Evolutionary conservation across 345 rosid species (phyloP).

Genomic region (Linum usitatissimum): DNA sequence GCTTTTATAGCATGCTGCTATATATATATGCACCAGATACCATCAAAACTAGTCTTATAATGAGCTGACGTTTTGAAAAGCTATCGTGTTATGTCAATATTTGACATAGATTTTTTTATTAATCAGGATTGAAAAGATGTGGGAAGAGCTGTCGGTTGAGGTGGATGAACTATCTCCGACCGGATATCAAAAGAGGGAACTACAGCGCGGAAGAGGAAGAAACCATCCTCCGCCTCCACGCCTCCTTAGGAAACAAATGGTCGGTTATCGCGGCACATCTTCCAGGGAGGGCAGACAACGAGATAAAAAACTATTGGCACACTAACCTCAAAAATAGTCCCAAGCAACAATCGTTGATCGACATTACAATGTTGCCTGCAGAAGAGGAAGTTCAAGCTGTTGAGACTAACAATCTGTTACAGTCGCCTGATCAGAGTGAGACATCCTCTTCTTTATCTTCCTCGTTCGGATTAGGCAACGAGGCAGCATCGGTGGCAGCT

Average conservation of each 20-base stretch:
- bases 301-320: slow-evolving; percentile 60
- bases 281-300: slow-evolving; percentile 53
- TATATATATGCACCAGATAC: too few relatives aligned
- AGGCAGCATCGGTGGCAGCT: background rate
- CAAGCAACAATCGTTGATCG: too few relatives aligned
- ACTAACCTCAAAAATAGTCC: slow-evolving; percentile 37
- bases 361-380: too few relatives aligned
- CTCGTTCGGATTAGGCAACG: background rate
- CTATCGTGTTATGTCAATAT: too few relatives aligned
- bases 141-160: slow-evolving; percentile 60
- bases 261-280: slow-evolving; percentile 46
- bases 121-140: slow-evolving; percentile 48
- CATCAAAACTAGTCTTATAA: too few relatives aligned
- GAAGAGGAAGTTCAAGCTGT: too few relatives aligned
- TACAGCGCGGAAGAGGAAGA: slow-evolving; percentile 46
- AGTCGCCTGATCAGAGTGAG: background rate
- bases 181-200: slow-evolving; percentile 45
- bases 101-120: too few relatives aligned
- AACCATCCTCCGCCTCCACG: slow-evolving; percentile 28
- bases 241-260: slow-evolving; percentile 48
- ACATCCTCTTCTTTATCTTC: background rate
- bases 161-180: slow-evolving; percentile 54
- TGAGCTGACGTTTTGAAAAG: too few relatives aligned
- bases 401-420: background rate
- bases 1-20: too few relatives aligned